These are phyloP conservation scores for Theileria luwenshuni DNA, from an alignment of 169 alveolate species.

Conservation along the genomic window DNA sequence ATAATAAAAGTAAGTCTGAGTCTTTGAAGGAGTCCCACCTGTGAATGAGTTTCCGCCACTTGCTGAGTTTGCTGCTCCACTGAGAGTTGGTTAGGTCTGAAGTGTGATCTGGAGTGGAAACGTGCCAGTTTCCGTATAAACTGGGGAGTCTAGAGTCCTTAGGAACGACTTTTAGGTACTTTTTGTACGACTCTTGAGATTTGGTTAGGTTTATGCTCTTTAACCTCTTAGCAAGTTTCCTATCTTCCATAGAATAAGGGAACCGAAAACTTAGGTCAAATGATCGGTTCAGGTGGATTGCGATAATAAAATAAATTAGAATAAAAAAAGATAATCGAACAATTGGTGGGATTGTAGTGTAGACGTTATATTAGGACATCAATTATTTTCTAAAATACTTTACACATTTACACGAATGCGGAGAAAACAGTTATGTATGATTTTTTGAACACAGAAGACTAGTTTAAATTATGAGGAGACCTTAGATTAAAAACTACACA, in stretches of 20 bases:
- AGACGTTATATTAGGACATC: too few relatives aligned
- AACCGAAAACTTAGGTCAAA: background rate
- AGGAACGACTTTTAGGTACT: slow-evolving; percentile 69
- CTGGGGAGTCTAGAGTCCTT: slow-evolving; percentile 54
- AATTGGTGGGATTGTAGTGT: too few relatives aligned
- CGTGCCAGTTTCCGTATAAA: slow-evolving; percentile 71
- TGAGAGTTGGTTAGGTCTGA: slow-evolving; percentile 67
- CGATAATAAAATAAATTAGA: background rate
- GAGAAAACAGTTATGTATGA: too few relatives aligned
- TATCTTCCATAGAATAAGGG: slow-evolving; percentile 1
- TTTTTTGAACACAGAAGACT: too few relatives aligned
- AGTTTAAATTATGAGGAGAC: too few relatives aligned
- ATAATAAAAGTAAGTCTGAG: slow-evolving; percentile 51
- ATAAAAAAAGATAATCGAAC: slow-evolving; percentile 3
- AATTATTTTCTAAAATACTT: background rate
- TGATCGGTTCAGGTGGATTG: too few relatives aligned
- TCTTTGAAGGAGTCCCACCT: slow-evolving; percentile 67
- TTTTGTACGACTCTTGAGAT: slow-evolving; percentile 66
- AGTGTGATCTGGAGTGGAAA: slow-evolving; percentile 72
- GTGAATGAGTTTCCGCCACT: slow-evolving; percentile 75
- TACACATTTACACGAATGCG: slow-evolving; percentile 16
- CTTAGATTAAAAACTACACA: too few relatives aligned
- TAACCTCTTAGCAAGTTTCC: slow-evolving; percentile 41
- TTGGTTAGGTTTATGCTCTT: slow-evolving; percentile 75
- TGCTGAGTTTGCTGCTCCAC: slow-evolving; percentile 72